A percentile compares a stretch with the other conserved stretches of the same genome.
Evolutionary conservation across 2,329 filamentous ascomycete species (phyloP).

Genomic region (Alternaria sp.): DNA sequence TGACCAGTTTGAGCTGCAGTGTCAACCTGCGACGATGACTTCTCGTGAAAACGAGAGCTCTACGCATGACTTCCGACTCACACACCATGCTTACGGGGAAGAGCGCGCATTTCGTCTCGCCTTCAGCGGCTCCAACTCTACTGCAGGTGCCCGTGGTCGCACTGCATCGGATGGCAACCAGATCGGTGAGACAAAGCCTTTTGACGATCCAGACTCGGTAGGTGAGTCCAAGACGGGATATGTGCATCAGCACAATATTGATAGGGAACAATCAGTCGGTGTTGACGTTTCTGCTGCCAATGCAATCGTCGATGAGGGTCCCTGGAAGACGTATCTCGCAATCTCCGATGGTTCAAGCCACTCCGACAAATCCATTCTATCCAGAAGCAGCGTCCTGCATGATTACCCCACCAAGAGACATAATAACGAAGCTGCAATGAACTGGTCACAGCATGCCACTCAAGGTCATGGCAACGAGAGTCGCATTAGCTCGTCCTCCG

Average conservation of each 20-base stretch:
- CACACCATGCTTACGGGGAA: conserved; percentile 19
- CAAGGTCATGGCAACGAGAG: conserved; percentile 29
- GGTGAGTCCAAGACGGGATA: conserved; percentile 8
- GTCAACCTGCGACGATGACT: not conserved
- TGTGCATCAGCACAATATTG: conserved; percentile 13
- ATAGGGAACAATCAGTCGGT: not conserved
- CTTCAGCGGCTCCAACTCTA: conserved; percentile 18
- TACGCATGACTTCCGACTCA: conserved; percentile 20
- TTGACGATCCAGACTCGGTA: conserved; percentile 20
- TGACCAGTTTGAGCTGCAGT: conserved; percentile 1
- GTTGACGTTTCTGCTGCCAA: conserved; percentile 5
- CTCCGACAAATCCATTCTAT: conserved; percentile 12
- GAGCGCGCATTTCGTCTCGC: conserved; percentile 26
- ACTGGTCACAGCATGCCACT: conserved; percentile 37
- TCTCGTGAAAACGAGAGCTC: not conserved
- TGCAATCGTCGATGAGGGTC: conserved; percentile 34
- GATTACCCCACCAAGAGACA: conserved; percentile 14
- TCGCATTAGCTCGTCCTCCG: conserved; percentile 18
- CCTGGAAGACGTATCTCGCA: conserved; percentile 35
- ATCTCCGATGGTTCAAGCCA: conserved; percentile 29
- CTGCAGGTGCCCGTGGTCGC: conserved; percentile 4
- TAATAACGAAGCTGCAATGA: conserved; percentile 17
- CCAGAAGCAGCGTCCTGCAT: conserved; percentile 23
- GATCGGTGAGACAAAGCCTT: conserved; percentile 20
- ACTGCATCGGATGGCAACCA: conserved; percentile 9